phyloP scores from a whole-genome alignment of 2,329 filamentous ascomycete genomes.

The Aureobasidium uvarum region DNA sequence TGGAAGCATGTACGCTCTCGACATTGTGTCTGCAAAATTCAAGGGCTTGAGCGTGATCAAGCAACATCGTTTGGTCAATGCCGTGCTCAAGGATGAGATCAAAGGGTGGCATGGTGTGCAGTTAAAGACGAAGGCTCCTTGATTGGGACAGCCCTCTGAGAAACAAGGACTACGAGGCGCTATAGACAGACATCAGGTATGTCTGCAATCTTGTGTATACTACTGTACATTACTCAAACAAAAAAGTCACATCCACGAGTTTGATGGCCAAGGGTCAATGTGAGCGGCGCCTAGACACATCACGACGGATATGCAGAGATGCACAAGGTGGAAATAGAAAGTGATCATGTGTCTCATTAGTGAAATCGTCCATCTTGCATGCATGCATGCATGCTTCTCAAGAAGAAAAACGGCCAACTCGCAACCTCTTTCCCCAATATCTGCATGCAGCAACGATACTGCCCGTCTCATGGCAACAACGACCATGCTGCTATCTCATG shows the following conservation, averaged over 20 bases:
- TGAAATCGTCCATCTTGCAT: constrained; percentile 7
- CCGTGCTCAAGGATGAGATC: constrained; percentile 69
- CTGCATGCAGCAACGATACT: neutral
- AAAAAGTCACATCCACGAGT: neutral
- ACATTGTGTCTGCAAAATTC: constrained; percentile 71
- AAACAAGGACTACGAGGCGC: neutral
- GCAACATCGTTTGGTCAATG: constrained; percentile 79
- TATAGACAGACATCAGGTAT: constrained; percentile 2
- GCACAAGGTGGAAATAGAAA: neutral
- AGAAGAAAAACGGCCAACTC: neutral
- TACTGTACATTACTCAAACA: neutral
- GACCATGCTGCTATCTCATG: neutral
- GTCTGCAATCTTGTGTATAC: constrained; percentile 2
- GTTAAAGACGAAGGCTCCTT: constrained; percentile 64
- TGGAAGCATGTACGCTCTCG: constrained; percentile 83
- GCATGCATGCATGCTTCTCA: neutral
- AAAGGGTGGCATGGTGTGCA: constrained; percentile 82
- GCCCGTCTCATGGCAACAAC: neutral
- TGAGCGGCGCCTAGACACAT: neutral
- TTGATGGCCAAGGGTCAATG: neutral
- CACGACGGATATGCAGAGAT: neutral
- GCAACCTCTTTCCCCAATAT: neutral
- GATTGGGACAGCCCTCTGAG: constrained; percentile 20
- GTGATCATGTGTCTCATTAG: constrained; percentile 3
- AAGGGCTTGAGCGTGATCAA: constrained; percentile 69